Evolutionary conservation across 2,329 filamentous ascomycete genomes (phyloP), one percentile per base, ranked within the genome.

Genomic region (Talaromyces sp.): DNA sequence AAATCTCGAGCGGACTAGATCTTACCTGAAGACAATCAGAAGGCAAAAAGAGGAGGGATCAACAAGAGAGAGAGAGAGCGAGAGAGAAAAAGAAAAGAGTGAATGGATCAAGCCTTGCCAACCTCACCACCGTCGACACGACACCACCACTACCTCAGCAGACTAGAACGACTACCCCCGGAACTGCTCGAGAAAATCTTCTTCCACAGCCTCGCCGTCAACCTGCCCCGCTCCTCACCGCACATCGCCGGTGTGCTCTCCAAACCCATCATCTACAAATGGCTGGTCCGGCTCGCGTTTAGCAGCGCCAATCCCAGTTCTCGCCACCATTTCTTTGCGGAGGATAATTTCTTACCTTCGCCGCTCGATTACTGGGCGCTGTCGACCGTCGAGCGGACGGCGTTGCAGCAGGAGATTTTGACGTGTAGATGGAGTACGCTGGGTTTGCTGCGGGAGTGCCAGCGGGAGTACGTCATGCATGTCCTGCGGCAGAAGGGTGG

Each of bases 121-220:
- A 11, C 44, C 14, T 18, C 46, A 28, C 7, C 42, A 50, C 12
- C 21, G 35, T n/a, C 7, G 23, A 21, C 33, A 50, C 40, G 18
- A 35, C 42, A 33, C 28, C 31, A 28, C 9, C 7, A 59, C 12
- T 21, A 18, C 4, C 48, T 54, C n/a, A 35, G 50, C 28, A 54
- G 14, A 21, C 50, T 84, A 23, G 81, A 83, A 66, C 61, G 64
- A 14, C 73, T 84, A 1, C 82, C 82, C 0, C 67, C 74, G 14
- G 82, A 84, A 68, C 72, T 84, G 25, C 67, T 84, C 5, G 78
- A 84, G 64, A 73, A 75, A 50, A 83, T 84, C 58, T 84, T 84
- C 67, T 74, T 81, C n/a, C 67, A 76, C 33, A 76, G 76, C 23
- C 71, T 80, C n/a, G 81, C 83, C 66, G 67, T 82, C 65, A 79